Conservation (phyloP, 2,329 filamentous ascomycete species). For the Chaetomiaceae sp. region DNA sequence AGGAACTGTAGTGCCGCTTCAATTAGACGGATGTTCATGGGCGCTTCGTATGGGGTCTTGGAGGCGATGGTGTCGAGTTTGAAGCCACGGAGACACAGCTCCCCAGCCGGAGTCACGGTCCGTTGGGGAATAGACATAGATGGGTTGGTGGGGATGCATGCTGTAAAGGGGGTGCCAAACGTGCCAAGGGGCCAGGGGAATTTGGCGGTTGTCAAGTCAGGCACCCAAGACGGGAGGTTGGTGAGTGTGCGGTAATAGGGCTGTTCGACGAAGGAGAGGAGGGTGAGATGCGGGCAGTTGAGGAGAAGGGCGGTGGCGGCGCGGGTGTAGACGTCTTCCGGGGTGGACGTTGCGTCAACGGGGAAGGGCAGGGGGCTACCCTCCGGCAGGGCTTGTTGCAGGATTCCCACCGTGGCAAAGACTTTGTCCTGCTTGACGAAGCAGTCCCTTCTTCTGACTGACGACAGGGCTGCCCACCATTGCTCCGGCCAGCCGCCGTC, state of each 20-base stretch:
- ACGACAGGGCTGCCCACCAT: conserved; percentile 6
- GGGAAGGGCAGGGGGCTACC: not conserved
- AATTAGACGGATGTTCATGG: not conserved
- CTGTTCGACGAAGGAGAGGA: conserved; percentile 11
- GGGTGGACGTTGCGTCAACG: conserved; percentile 4
- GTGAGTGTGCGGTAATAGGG: not conserved
- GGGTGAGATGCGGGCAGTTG: conserved; percentile 6
- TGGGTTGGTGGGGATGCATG: not conserved
- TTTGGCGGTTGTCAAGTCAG: conserved; percentile 5
- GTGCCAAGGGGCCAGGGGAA: conserved; percentile 8
- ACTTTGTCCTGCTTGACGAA: conserved; percentile 14
- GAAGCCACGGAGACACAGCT: conserved; percentile 6
- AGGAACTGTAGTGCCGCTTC: conserved; percentile 1
- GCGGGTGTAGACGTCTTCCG: conserved; percentile 7
- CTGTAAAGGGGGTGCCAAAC: not conserved
- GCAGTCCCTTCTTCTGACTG: conserved; percentile 6
- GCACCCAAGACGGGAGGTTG: conserved; percentile 13
- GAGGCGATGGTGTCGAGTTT: conserved; percentile 1
- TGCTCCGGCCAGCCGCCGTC: conserved; percentile 1
- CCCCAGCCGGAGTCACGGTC: not conserved
- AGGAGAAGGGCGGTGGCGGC: conserved; percentile 5
- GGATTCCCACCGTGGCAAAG: conserved; percentile 9
- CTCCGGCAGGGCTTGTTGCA: conserved; percentile 1
- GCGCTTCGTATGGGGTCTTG: not conserved
- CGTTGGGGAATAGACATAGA: not conserved